Base-by-base conservation (phyloP, 768 basidiomycete species). In the Mycena albidolilacea region DNA sequence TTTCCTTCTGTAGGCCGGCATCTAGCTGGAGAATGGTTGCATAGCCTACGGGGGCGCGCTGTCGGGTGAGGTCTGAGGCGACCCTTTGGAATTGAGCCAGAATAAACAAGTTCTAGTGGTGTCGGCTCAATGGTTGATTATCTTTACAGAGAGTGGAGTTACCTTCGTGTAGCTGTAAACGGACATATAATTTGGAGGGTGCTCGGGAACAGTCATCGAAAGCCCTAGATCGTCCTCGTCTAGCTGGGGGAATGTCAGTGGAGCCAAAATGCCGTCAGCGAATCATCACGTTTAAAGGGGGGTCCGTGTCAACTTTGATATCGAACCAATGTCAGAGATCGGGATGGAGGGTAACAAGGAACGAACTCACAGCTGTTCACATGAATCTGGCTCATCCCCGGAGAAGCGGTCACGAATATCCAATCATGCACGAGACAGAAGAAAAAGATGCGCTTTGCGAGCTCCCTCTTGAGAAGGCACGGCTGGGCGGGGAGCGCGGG, bases 81-180 rank as follows among this genome's bases (percentile, higher is more conserved):
- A 68, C 67, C 7, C 67, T 59, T 41, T 68, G 67, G 21, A 68
- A 68, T 60, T 68, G 67, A 39, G 58, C 67, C 9, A 68, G 58
- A 38, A 68, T 41, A 35, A 50, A 68, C 1, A 68, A 46, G 38
- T 68, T 68, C 67, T 68, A 37, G 9, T 17, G 21, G 7, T 5
- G 21, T 11, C 17, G 43, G 44, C 21, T 39, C 7, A 57, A n/a
- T 21, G n/a, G 2, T 1, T 5, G 7, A 50, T 52, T 43, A 1
- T 21, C 5, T 10, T 35, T 9, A 7, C 1, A 7, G 8, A 11
- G 5, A 41, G 39, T n/a, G n/a, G 15, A 21, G 38, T n/a, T 17
- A 60, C 67, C 67, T 68, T 68, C 14, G 58, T 68, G 37, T 68
- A 68, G 46, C 67, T 68, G 48, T 68, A 68, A 48, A 60, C 58